phyloP scores from a whole-genome alignment of 2,329 filamentous ascomycete species.

The Verticillium isaacii region DNA sequence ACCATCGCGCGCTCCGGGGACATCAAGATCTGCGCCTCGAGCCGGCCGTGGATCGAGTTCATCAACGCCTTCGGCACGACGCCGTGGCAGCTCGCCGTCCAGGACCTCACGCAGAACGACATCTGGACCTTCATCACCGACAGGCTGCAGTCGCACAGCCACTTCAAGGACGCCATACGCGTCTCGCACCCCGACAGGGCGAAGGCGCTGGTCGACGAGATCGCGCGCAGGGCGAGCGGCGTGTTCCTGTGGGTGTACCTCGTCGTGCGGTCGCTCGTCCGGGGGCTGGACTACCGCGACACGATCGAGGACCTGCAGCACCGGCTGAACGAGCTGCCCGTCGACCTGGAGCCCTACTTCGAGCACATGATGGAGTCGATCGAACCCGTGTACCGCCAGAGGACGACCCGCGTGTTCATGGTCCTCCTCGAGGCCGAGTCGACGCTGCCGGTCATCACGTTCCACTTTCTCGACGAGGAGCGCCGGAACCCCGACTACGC shows the following conservation, averaged over 20 bases:
- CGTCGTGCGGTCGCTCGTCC: constrained; percentile 12
- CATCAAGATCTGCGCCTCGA: constrained; percentile 27
- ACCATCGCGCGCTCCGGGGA: not conserved
- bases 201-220: constrained; percentile 9
- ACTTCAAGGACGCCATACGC: not conserved
- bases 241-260: constrained; percentile 28
- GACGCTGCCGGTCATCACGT: not conserved
- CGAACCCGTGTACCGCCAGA: not conserved
- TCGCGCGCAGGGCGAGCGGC: constrained; percentile 20
- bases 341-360: constrained; percentile 9
- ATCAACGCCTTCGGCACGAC: constrained; percentile 15
- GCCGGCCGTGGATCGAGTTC: constrained; percentile 24
- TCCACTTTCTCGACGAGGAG: not conserved
- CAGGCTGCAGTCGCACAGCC: not conserved
- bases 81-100: not conserved
- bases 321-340: constrained; percentile 3
- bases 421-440: not conserved
- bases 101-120: constrained; percentile 13
- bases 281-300: constrained; percentile 11
- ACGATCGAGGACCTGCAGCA: not conserved
- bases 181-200: not conserved
- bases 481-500: not conserved
- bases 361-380: constrained; percentile 6
- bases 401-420: not conserved
- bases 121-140: constrained; percentile 18